Base-by-base conservation (phyloP, 345 rosid genomes). In the Gossypium sturtianum region DNA sequence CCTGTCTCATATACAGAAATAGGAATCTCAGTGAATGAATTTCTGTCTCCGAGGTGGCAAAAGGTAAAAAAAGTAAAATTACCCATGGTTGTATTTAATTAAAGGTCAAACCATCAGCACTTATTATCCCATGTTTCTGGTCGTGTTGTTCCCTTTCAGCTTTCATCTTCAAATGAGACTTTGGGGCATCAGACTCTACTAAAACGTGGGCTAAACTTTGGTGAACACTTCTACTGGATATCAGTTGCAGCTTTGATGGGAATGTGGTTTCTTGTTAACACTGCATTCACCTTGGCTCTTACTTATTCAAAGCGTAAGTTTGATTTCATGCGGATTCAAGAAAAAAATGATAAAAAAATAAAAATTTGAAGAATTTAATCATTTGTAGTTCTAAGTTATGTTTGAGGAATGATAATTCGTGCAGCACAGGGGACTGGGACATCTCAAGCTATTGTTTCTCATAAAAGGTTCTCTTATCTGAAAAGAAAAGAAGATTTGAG, bases 11-110 rank as follows among this genome's bases (percentile, higher is more conserved):
- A 84, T 72, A 79, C 82, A 2, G 84, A 84, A 76, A 84, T 86
- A 25, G 87, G 74, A 5, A 34, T 74, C 8, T 66, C 86, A 0
- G 10, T 86, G 12, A 86, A 88, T 51, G 91, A 88, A 66, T 86
- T 88, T 70, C 89, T 80, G 1, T 78, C 86, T 45, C 89, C 83
- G 9, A 75, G 88, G 74, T 88, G 89, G 91, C 79, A 80, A 74
- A 65, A 86, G 87, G 90, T 85, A 52, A 77, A 77, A 62, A 25
- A 11, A 25, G 29, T 52, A 8, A 52, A 52, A n/a, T 5, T 34
- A 34, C 7, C 41, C 41, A 34, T 4, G 41, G 41, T 34, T 34
- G 41, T 34, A 34, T 34, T 5, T 9, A 59, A 12, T 13, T 25
- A 60, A 34, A 5, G 7, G 7, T 34, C 41, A 57, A 20, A 22